Conservation (phyloP, 2,329 filamentous ascomycete genomes). For the Fusarium stilboides region DNA sequence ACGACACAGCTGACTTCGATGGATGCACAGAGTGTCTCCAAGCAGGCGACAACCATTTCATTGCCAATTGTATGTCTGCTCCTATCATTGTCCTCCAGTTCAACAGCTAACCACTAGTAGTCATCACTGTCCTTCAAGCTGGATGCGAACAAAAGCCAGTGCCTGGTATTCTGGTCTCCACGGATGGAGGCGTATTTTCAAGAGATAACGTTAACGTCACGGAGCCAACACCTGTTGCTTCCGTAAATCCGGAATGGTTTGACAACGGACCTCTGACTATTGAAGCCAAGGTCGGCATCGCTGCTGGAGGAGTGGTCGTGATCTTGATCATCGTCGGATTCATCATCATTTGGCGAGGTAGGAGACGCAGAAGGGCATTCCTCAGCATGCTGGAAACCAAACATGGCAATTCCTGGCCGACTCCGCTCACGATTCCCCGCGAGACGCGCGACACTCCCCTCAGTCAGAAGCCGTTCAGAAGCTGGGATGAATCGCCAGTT, state of each 20-base stretch:
- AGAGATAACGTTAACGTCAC: conserved; percentile 64
- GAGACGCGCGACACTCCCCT: conserved; percentile 62
- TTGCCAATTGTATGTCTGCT: conserved; percentile 64
- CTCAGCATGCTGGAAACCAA: conserved; percentile 8
- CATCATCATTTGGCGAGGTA: conserved; percentile 70
- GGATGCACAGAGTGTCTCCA: conserved; percentile 65
- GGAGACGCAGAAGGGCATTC: conserved; percentile 67
- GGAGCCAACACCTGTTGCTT: conserved; percentile 60
- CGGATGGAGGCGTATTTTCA: conserved; percentile 69
- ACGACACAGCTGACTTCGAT: conserved; percentile 54
- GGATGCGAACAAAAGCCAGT: conserved; percentile 69
- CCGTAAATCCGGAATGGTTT: conserved; percentile 59
- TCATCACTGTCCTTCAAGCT: conserved; percentile 67
- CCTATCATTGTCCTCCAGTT: no score
- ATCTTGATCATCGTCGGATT: conserved; percentile 66
- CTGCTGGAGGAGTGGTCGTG: conserved; percentile 64
- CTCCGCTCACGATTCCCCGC: conserved; percentile 44
- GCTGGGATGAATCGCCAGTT: conserved; percentile 69
- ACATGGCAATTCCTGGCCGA: conserved; percentile 50
- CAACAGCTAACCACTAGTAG: conserved; percentile 46
- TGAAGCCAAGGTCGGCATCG: conserved; percentile 72
- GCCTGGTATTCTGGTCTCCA: conserved; percentile 63
- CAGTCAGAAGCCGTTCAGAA: conserved; percentile 66
- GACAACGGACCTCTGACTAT: conserved; percentile 64
- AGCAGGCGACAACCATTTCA: conserved; percentile 55